Evolutionary conservation across 2,329 filamentous ascomycete species (phyloP).

Genomic region (Monosporascus sp.): DNA sequence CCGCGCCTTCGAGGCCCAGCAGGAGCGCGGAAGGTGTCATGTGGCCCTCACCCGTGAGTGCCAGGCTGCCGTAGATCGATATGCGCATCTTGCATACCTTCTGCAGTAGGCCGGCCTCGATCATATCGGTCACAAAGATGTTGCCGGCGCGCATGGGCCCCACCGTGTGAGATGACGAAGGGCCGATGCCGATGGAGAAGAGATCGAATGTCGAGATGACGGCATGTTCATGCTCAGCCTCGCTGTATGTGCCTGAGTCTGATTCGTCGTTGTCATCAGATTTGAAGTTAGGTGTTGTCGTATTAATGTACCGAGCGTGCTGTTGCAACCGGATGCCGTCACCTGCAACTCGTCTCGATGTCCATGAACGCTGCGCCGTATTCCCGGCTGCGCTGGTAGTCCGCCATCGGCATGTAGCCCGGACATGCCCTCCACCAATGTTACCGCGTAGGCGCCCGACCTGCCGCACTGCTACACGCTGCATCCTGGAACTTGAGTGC

Average conservation of each 20-base stretch:
- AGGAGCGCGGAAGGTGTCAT: constrained; percentile 47
- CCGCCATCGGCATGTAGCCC: constrained; percentile 8
- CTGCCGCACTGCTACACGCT: constrained; percentile 17
- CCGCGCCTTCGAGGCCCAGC: constrained; percentile 43
- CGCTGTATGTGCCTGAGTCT: constrained; percentile 38
- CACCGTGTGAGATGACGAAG: constrained; percentile 47
- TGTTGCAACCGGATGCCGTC: background rate
- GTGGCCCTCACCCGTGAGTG: constrained; percentile 45
- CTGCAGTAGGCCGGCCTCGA: constrained; percentile 38
- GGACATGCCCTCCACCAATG: constrained; percentile 7
- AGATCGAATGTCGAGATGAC: constrained; percentile 49
- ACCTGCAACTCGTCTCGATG: constrained; percentile 3
- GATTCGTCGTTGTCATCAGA: constrained; percentile 25
- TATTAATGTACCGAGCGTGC: constrained; percentile 16
- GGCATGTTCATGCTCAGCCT: constrained; percentile 45
- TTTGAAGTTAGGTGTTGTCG: constrained; percentile 5
- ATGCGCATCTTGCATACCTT: constrained; percentile 43
- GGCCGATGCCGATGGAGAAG: constrained; percentile 47
- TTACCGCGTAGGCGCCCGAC: constrained; percentile 16
- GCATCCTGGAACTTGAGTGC: constrained; percentile 16
- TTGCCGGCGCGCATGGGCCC: constrained; percentile 48
- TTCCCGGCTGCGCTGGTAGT: background rate
- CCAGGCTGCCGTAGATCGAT: constrained; percentile 44
- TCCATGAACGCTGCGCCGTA: constrained; percentile 1
- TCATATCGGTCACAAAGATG: constrained; percentile 44